Percentiles rank a stretch among this genome's conserved stretches.
Conservation (phyloP, 140 eudicot genomes). For the Artemisia princeps region DNA sequence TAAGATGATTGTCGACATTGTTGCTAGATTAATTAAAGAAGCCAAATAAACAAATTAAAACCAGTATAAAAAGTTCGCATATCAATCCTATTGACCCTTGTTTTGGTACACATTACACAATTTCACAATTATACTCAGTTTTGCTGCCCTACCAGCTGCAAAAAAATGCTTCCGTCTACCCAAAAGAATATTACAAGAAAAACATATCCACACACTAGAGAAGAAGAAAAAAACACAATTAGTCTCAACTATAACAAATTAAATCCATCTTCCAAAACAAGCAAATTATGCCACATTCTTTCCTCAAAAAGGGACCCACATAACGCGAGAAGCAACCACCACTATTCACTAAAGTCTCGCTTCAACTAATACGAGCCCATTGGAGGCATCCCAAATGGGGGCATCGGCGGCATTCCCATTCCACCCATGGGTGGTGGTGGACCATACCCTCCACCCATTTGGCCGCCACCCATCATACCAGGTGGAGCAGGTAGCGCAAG, state of each 20-base stretch:
- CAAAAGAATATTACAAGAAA: slow-evolving; percentile 71
- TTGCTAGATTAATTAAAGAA: slow-evolving; percentile 2
- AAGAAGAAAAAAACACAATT: slow-evolving; percentile 12
- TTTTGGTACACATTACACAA: slow-evolving; percentile 41
- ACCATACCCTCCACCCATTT: slow-evolving; percentile 52
- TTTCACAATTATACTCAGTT: slow-evolving; percentile 40
- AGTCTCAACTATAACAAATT: slow-evolving; percentile 23
- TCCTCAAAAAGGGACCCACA: slow-evolving; percentile 16
- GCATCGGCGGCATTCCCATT: slow-evolving; percentile 81
- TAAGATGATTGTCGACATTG: too few species aligned
- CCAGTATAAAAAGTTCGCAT: slow-evolving; percentile 24
- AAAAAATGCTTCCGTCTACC: slow-evolving; percentile 53
- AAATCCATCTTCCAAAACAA: slow-evolving; percentile 17
- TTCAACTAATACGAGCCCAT: slow-evolving; percentile 62
- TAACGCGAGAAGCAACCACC: slow-evolving; percentile 27
- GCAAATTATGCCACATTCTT: slow-evolving; percentile 6
- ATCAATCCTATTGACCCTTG: slow-evolving; percentile 19
- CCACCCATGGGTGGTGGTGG: slow-evolving; percentile 72
- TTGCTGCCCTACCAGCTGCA: slow-evolving; percentile 62
- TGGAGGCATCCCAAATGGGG: slow-evolving; percentile 89
- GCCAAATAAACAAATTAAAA: slow-evolving; percentile 12
- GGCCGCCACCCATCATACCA: slow-evolving; percentile 68
- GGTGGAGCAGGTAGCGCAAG: slow-evolving; percentile 98
- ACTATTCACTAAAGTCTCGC: slow-evolving; percentile 21
- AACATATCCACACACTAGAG: slow-evolving; percentile 56